Percentiles rank a stretch among this genome's conserved stretches.
phyloP scores from a whole-genome alignment of 225 moss, liverwort and hornwort genomes.

The Antitrichia curtipendula region DNA sequence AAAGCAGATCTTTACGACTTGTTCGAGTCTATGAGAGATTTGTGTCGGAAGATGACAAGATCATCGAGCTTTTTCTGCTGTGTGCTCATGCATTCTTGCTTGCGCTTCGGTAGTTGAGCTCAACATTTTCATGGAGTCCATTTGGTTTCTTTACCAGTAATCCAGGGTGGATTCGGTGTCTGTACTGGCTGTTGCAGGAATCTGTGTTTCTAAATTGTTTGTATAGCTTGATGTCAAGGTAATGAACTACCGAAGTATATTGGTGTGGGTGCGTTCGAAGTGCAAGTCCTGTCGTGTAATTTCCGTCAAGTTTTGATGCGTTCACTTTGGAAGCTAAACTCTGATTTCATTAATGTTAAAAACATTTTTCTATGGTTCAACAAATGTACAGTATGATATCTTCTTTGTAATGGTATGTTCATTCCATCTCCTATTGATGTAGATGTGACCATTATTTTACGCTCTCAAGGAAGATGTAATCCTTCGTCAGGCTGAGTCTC shows the following conservation, averaged over 20 bases:
- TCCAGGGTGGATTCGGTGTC: not conserved
- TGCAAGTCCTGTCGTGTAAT: not conserved
- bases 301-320: no score
- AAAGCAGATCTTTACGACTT: slow-evolving; percentile 2
- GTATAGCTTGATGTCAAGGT: not conserved
- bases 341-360: not conserved
- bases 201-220: not conserved
- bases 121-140: not conserved
- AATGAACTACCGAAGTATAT: not conserved
- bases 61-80: not conserved
- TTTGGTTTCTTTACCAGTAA: not conserved
- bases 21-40: not conserved
- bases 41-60: not conserved
- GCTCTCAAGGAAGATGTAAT: not conserved
- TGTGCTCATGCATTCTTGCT: not conserved
- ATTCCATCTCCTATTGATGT: not conserved
- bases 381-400: not conserved
- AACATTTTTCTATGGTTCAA: no score
- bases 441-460: no score
- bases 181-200: not conserved
- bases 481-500: not conserved
- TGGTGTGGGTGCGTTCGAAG: not conserved
- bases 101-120: not conserved
- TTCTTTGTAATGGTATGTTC: not conserved
- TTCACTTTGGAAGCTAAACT: no score